Percentiles rank a stretch among this genome's conserved stretches.
Evolutionary conservation across 2,329 filamentous ascomycete species (phyloP).

Genomic region (Apiospora pterosperma): DNA sequence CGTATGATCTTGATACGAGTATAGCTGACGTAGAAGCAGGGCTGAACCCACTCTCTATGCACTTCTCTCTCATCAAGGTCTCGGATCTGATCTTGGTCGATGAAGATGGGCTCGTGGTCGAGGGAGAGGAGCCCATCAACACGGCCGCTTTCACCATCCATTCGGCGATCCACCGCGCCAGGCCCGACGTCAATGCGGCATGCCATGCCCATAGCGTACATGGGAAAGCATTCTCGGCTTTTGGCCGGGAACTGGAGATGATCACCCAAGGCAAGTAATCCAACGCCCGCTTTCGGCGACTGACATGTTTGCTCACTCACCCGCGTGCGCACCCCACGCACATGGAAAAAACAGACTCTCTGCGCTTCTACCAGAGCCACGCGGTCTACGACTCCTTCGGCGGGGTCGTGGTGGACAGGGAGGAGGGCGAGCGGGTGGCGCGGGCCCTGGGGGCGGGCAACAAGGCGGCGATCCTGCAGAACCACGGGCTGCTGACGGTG

Average conservation of each 20-base stretch:
- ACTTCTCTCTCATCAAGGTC: constrained; percentile 60
- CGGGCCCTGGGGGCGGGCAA: constrained; percentile 47
- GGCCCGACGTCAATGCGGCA: constrained; percentile 52
- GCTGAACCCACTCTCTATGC: constrained; percentile 57
- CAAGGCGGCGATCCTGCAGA: constrained; percentile 52
- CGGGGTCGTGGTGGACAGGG: constrained; percentile 53
- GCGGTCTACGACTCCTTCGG: constrained; percentile 55
- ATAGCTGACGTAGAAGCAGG: constrained; percentile 4
- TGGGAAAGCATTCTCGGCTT: constrained; percentile 56
- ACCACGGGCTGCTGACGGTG: constrained; percentile 60
- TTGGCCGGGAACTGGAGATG: constrained; percentile 54
- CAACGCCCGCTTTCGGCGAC: constrained; percentile 24
- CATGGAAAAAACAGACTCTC: constrained; percentile 32
- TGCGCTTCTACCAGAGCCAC: constrained; percentile 52
- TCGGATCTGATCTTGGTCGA: constrained; percentile 61
- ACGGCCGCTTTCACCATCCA: constrained; percentile 59
- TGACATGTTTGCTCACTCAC: neutral
- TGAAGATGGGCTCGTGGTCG: constrained; percentile 55
- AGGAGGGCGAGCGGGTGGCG: constrained; percentile 53
- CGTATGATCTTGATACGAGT: neutral
- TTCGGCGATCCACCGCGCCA: constrained; percentile 50
- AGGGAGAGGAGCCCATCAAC: constrained; percentile 58
- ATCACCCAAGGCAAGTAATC: constrained; percentile 49
- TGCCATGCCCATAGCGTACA: constrained; percentile 54
- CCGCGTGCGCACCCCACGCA: accelerated